These are phyloP conservation scores for Aspergillus incahuasiensis DNA, from an alignment of 495 filamentous ascomycete species.

Conservation along the genomic window DNA sequence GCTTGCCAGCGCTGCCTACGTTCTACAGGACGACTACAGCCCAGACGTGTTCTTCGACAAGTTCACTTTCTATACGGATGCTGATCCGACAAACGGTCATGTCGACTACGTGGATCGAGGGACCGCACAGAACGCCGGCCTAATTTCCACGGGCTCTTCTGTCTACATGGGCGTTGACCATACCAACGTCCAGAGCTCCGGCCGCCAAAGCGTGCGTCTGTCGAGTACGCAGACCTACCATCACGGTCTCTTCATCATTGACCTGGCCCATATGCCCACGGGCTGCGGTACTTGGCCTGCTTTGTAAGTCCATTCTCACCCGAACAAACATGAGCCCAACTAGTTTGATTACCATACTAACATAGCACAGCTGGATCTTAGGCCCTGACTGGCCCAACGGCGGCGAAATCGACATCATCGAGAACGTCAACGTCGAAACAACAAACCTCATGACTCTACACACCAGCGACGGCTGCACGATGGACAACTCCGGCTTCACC, in stretches of 20 bases:
- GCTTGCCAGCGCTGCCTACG: constrained; percentile 43
- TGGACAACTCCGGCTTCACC: constrained; percentile 43
- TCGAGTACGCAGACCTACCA: constrained; percentile 49
- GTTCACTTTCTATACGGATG: constrained; percentile 44
- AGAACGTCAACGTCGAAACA: constrained; percentile 56
- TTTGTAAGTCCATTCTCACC: constrained; percentile 42
- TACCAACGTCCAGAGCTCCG: constrained; percentile 33
- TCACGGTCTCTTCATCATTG: constrained; percentile 56
- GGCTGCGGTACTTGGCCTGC: constrained; percentile 59
- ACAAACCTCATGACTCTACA: constrained; percentile 63
- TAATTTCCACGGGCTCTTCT: constrained; percentile 49
- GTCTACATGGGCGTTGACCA: constrained; percentile 42
- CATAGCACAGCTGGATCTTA: constrained; percentile 41
- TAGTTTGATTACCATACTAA: background rate
- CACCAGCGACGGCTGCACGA: constrained; percentile 55
- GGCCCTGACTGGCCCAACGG: constrained; percentile 60
- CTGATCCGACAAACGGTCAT: constrained; percentile 66
- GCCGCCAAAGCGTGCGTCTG: constrained; percentile 54
- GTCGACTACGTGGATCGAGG: constrained; percentile 56
- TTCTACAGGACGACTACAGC: constrained; percentile 43
- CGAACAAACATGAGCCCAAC: background rate
- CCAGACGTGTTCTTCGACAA: constrained; percentile 48
- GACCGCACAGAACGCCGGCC: constrained; percentile 46
- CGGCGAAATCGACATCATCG: constrained; percentile 73
- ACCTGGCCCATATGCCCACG: constrained; percentile 54